A percentile compares a stretch with the other conserved stretches of the same genome.
Evolutionary conservation across 352 stramenopile species (phyloP).

Genomic region (Phytophthora gonapodyides): DNA sequence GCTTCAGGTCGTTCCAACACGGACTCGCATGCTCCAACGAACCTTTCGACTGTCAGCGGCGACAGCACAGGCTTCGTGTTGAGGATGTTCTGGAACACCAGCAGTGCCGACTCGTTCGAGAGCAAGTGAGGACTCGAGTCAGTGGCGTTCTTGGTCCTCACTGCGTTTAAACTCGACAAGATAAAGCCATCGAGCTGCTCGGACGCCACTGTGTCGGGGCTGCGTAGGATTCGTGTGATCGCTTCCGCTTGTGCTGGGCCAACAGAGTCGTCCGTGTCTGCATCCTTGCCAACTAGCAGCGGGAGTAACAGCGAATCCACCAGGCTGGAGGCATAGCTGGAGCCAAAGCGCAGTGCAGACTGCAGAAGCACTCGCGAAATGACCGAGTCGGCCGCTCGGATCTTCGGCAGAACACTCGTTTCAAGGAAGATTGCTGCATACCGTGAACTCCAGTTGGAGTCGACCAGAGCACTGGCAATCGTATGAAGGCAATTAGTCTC

Average conservation of each 20-base stretch:
- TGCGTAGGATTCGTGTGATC: conserved; percentile 65
- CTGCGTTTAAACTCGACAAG: conserved; percentile 29
- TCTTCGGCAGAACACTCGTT: conserved; percentile 60
- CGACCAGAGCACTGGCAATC: conserved; percentile 48
- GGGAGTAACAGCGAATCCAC: conserved; percentile 62
- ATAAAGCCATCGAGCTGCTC: conserved; percentile 63
- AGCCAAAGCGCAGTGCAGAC: conserved; percentile 54
- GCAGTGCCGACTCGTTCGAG: conserved; percentile 62
- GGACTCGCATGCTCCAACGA: conserved; percentile 50
- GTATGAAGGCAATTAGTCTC: neutral
- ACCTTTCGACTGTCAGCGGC: conserved; percentile 46
- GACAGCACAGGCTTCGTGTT: conserved; percentile 62
- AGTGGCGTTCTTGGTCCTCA: neutral
- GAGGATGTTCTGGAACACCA: conserved; percentile 79
- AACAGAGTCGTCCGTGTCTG: conserved; percentile 20
- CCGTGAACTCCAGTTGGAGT: conserved; percentile 71
- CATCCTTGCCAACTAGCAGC: conserved; percentile 35
- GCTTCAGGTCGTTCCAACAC: conserved; percentile 42
- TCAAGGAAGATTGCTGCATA: conserved; percentile 68
- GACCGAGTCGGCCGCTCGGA: conserved; percentile 55
- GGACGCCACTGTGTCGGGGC: conserved; percentile 42
- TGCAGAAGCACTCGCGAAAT: conserved; percentile 80
- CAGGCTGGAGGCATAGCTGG: conserved; percentile 48
- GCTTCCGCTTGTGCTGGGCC: conserved; percentile 67
- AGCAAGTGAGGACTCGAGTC: conserved; percentile 44